These are phyloP conservation scores for Phanerodontia chrysosporium DNA, from an alignment of 768 basidiomycete species.

Conservation along the genomic window DNA sequence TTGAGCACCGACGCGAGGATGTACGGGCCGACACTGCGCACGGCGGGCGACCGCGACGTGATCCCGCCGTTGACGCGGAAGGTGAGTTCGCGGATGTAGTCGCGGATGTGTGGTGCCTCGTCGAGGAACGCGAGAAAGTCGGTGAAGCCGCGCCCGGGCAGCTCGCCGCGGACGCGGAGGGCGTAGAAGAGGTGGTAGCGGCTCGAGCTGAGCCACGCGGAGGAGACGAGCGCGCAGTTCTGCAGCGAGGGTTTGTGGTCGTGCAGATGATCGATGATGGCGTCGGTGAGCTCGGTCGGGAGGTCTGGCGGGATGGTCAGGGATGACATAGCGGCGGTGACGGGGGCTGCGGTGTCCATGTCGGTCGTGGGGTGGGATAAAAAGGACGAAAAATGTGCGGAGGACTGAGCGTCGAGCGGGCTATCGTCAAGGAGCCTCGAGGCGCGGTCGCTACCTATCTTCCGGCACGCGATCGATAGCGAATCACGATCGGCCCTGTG, in stretches of 20 bases:
- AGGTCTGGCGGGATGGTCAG: background rate
- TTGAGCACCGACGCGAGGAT: background rate
- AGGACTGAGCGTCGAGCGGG: background rate
- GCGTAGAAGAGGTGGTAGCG: slow-evolving; percentile 15
- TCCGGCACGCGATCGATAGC: slow-evolving; percentile 5
- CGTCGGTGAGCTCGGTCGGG: slow-evolving; percentile 15
- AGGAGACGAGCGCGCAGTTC: slow-evolving; percentile 5
- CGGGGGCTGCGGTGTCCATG: background rate
- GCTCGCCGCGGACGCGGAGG: background rate
- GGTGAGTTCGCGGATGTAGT: background rate
- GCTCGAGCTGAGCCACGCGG: slow-evolving; percentile 8
- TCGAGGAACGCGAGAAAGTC: background rate
- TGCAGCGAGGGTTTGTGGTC: slow-evolving; percentile 11
- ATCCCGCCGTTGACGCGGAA: background rate
- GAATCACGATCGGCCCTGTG: background rate
- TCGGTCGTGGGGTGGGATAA: background rate
- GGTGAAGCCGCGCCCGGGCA: background rate
- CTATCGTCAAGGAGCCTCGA: background rate
- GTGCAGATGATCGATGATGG: slow-evolving; percentile 17
- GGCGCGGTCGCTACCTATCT: background rate
- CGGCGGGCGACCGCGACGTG: background rate
- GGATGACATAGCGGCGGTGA: background rate
- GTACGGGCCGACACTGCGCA: background rate
- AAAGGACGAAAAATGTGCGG: background rate
- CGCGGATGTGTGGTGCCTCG: background rate